Conservation (phyloP, 192 early-diverging fungal genomes). For the Irineochytrium annulatum region DNA sequence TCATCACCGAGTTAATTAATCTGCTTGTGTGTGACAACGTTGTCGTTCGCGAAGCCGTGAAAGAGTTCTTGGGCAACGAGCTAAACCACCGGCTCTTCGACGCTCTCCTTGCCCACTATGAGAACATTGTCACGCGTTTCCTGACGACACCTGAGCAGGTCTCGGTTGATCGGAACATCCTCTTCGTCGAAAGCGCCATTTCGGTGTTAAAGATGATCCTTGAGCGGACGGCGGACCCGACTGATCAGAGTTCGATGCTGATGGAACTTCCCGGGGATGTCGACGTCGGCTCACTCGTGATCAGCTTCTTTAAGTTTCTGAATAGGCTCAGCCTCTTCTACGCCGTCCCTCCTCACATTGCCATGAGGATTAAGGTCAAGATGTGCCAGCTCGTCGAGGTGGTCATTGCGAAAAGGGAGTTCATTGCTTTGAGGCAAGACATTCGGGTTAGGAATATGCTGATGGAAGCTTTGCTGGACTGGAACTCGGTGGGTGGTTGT, state of each 20-base stretch:
- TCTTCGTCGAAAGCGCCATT: conserved; percentile 65
- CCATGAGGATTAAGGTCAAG: conserved; percentile 67
- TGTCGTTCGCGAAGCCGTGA: conserved; percentile 68
- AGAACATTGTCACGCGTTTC: conserved; percentile 47
- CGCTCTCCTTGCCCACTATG: conserved; percentile 26
- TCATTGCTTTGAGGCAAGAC: conserved; percentile 67
- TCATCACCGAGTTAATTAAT: conserved; percentile 67
- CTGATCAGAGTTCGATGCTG: conserved; percentile 1
- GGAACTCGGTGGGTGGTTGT: conserved; percentile 64
- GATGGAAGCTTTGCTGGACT: conserved; percentile 67
- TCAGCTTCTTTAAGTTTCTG: conserved; percentile 66
- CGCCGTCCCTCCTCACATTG: conserved; percentile 33
- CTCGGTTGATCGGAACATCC: conserved; percentile 57
- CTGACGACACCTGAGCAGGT: conserved; percentile 59
- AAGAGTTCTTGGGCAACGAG: conserved; percentile 77
- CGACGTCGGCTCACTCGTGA: conserved; percentile 65
- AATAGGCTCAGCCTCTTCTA: conserved; percentile 49
- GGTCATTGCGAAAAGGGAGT: conserved; percentile 69
- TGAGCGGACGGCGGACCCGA: conserved; percentile 54
- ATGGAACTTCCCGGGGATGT: conserved; percentile 34
- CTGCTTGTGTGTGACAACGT: conserved; percentile 71
- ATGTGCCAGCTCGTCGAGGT: conserved; percentile 75
- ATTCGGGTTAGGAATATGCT: conserved; percentile 69
- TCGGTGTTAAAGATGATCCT: conserved; percentile 67
- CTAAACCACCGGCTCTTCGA: conserved; percentile 60